Percentiles rank a stretch among this genome's conserved stretches.
These are phyloP conservation scores for Kurtzmaniella cleridarum DNA, from an alignment of 805 yeast genomes.

Conservation along the genomic window DNA sequence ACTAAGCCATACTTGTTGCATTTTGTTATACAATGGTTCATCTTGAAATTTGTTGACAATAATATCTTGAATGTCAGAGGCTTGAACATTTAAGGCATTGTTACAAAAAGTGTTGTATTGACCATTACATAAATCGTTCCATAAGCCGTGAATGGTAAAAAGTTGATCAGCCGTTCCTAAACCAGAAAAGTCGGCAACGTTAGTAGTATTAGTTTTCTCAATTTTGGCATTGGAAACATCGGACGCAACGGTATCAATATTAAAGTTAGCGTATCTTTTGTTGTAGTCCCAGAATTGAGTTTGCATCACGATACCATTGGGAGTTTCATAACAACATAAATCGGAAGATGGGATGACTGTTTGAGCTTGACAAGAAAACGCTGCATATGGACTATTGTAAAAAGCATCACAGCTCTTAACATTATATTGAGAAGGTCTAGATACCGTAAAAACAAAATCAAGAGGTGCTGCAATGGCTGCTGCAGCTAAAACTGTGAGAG, in stretches of 20 bases:
- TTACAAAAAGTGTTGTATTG: slow-evolving; percentile 78
- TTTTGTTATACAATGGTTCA: slow-evolving; percentile 46
- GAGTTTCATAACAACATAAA: slow-evolving; percentile 3
- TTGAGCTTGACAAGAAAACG: slow-evolving; percentile 10
- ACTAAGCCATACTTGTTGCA: slow-evolving; percentile 70
- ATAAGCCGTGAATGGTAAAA: slow-evolving; percentile 80
- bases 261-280: slow-evolving; percentile 29
- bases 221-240: too few relatives aligned
- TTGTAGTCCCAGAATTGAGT: slow-evolving; percentile 93
- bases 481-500: too few relatives aligned
- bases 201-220: too few relatives aligned
- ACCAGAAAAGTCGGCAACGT: too few relatives aligned
- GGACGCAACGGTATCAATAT: neutral
- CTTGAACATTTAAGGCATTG: slow-evolving; percentile 46
- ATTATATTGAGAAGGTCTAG: slow-evolving; percentile 5
- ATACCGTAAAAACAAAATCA: too few relatives aligned
- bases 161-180: slow-evolving; percentile 42
- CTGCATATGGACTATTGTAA: slow-evolving; percentile 9
- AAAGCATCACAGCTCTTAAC: slow-evolving; percentile 12
- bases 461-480: too few relatives aligned
- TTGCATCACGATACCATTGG: slow-evolving; percentile 67
- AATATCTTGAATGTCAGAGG: slow-evolving; percentile 41
- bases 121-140: slow-evolving; percentile 90
- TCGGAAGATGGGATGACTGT: slow-evolving; percentile 4
- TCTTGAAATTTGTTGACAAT: slow-evolving; percentile 37